Base-by-base conservation (phyloP, 306 rosid genomes). In the Cicer judaicum region DNA sequence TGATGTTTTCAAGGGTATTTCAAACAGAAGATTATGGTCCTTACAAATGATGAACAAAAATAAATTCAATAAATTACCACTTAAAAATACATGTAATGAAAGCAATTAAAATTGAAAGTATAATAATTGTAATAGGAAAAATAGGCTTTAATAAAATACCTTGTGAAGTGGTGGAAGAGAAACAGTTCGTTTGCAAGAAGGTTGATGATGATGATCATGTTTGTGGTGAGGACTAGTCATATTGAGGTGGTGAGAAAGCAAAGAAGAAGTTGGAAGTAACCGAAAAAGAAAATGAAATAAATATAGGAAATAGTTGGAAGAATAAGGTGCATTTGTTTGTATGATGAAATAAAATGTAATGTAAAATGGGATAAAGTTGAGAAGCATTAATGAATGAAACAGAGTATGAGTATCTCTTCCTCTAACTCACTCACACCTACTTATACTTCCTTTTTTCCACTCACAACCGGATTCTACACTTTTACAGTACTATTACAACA, bases 1-100 rank as follows among this genome's bases (percentile, higher is more conserved):
- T 12, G 85, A 64, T 72, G 91, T 81, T 81, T 88, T 82, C 16
- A 78, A 50, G 1, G 96, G 96, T 65, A 91, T 90, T 79, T 94
- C 95, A 46, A 87, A 77, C 16, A 82, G 55, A 66, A 86, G 90
- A 83, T 86, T 91, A 24, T n/a, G 85, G 63, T 77, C 81, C 85
- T 90, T 91, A 87, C 93, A 81, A 42, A 10, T 75, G 72, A 81
- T 71, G 79, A 70, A 10, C 86, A 73, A 74, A 7, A 4, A 56
- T 19, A 21, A n/a, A 55, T 48, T 80, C 86, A 91, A 80, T 81
- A 83, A 65, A 75, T 50, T 47, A 70, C 54, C 72, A 80, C 86
- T 3, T 54, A 1, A 54, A 54, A 24, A 18, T 24, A 24, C 0
- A 24, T 24, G 34, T 63, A 7, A 63, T 5, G 41, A 54, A 49